Percentiles rank a stretch among this genome's conserved stretches.
Conservation (phyloP, 2,329 filamentous ascomycete genomes). For the Talaromyces sp. region DNA sequence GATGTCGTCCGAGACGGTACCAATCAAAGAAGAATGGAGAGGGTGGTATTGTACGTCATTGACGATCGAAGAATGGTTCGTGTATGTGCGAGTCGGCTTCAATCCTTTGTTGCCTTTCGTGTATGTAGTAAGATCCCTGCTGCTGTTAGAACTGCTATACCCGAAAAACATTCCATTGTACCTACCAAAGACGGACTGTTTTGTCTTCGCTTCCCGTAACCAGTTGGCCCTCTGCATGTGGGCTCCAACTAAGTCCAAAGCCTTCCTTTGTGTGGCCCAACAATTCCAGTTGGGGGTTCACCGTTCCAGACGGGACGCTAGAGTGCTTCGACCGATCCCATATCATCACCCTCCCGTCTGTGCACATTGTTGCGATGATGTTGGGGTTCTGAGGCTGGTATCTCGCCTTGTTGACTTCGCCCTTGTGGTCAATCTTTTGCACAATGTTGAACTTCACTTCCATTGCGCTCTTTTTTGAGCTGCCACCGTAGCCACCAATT, state of each 20-base stretch:
- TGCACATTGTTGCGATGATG: slow-evolving; percentile 87
- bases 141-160: background rate
- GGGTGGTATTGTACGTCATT: slow-evolving; percentile 98
- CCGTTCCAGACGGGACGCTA: slow-evolving; percentile 63
- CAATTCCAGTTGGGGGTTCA: slow-evolving; percentile 78
- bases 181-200: slow-evolving; percentile 84
- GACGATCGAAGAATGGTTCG: slow-evolving; percentile 82
- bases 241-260: slow-evolving; percentile 90
- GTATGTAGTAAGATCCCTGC: slow-evolving; percentile 73
- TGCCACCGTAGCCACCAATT: slow-evolving; percentile 83
- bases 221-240: slow-evolving; percentile 71
- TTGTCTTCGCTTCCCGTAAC: slow-evolving; percentile 88
- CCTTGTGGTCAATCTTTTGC: slow-evolving; percentile 92
- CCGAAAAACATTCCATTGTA: background rate
- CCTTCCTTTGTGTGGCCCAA: slow-evolving; percentile 82
- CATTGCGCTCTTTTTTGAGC: slow-evolving; percentile 60
- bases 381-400: slow-evolving; percentile 98
- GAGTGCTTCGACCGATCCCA: slow-evolving; percentile 96
- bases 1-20: slow-evolving; percentile 89
- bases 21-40: slow-evolving; percentile 75
- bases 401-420: slow-evolving; percentile 96
- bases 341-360: slow-evolving; percentile 80
- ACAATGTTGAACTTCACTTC: slow-evolving; percentile 82
- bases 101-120: slow-evolving; percentile 64
- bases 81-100: slow-evolving; percentile 68